A percentile compares a stretch with the other conserved stretches of the same genome.
phyloP scores from a whole-genome alignment of 2,329 filamentous ascomycete genomes.

The Trichoderma hamatum region DNA sequence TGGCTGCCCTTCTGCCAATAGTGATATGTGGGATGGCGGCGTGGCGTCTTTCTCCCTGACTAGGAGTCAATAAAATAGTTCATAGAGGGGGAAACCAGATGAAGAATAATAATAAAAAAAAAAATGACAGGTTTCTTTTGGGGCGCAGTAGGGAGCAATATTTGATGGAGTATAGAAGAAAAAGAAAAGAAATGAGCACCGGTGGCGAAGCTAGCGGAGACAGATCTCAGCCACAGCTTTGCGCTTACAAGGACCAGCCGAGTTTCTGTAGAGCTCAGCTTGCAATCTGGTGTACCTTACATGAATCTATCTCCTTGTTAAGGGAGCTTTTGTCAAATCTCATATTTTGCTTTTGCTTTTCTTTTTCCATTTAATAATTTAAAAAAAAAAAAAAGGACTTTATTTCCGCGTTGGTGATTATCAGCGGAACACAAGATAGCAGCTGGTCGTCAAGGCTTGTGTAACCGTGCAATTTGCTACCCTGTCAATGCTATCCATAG shows the following conservation, averaged over 20 bases:
- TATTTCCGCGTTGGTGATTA: neutral
- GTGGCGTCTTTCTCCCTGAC: slow-evolving; percentile 13
- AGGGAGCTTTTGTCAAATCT: neutral
- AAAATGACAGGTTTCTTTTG: slow-evolving; percentile 12
- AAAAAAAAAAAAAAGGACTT: neutral
- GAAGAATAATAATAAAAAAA: neutral
- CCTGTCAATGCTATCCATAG: neutral
- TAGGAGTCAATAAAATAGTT: neutral
- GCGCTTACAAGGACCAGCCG: neutral
- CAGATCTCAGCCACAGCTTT: slow-evolving; percentile 22
- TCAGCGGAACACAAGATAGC: neutral
- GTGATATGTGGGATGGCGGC: slow-evolving; percentile 9
- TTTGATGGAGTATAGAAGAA: neutral
- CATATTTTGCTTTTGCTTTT: neutral
- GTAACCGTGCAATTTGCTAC: neutral
- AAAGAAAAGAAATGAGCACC: neutral
- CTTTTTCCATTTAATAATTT: too few species aligned
- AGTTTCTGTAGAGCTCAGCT: neutral
- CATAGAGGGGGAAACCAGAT: neutral
- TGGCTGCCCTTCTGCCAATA: neutral
- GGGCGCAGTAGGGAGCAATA: slow-evolving; percentile 3
- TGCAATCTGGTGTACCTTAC: neutral
- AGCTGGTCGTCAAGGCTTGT: neutral
- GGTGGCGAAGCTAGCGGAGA: neutral
- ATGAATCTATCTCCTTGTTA: slow-evolving; percentile 10